These are phyloP conservation scores for Magnusiomyces sp. DNA, from an alignment of 1,139 yeast genomes.

Conservation along the genomic window DNA sequence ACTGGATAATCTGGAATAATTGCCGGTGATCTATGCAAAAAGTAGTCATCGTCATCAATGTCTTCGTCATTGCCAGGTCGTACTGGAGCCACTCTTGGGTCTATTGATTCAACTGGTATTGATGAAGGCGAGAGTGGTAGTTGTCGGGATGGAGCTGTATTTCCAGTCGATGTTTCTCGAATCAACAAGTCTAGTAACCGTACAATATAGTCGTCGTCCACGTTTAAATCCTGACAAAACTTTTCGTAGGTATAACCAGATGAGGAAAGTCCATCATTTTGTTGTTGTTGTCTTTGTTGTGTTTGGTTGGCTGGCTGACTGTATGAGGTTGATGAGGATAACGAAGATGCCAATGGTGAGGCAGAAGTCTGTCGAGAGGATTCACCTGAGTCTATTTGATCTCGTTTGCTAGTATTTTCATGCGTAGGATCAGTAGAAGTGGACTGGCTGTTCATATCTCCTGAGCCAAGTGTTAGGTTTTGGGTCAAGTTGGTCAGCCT, in stretches of 20 bases:
- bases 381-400: no score
- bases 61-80: background rate
- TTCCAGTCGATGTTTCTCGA: conserved; percentile 8
- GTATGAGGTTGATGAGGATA: background rate
- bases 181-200: conserved; percentile 10
- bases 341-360: no score
- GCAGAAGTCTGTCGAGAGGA: no score
- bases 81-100: background rate
- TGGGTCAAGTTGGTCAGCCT: no score
- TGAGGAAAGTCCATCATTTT: no score
- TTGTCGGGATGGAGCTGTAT: background rate
- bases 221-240: conserved; percentile 24
- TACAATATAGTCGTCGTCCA: conserved; percentile 16
- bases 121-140: background rate
- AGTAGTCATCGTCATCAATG: conserved; percentile 1
- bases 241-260: conserved; percentile 17
- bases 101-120: background rate
- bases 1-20: background rate
- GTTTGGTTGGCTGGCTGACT: no score
- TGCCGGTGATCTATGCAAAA: background rate
- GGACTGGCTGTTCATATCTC: no score
- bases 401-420: no score
- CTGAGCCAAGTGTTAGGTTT: no score
- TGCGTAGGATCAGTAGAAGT: no score
- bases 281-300: no score